Evolutionary conservation across 495 filamentous ascomycete species (phyloP), one percentile per base, ranked within the genome.

Genomic region (Diplogelasinospora grovesii): DNA sequence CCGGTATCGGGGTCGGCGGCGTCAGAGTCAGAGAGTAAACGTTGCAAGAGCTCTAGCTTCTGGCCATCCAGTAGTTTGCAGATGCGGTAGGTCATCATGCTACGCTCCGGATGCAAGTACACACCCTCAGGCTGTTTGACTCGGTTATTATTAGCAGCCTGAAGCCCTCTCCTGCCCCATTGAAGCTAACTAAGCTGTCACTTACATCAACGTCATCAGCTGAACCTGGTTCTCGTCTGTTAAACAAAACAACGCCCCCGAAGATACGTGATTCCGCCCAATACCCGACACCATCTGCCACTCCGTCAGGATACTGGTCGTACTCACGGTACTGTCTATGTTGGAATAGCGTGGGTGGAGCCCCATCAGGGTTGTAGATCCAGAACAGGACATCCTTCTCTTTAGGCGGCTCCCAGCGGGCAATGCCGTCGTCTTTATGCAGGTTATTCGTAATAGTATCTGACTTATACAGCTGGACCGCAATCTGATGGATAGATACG

Each of bases 271-370:
- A 35, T 38, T 59, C 60, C 25, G 54, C 60, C 60, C 56, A 63
- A 40, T 61, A 63, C 14, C 57, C 62, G 16, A 59, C 55, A 8
- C 54, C 32, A 43, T 63, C 57, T 5, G 52, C 55, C 7, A 57
- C 47, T 8, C 45, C 48, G 3, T 53, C 33, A 11, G 57, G 55
- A 34, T 61, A 65, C 22, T 53, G 49, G 14, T 57, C 27, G 15
- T 34, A 24, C 10, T 54, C 40, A 9, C 14, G 1, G 36, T 61
- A 63, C 8, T 24, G 46, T 1, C 6, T 15, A 30, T 61, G 53
- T 32, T 34, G 39, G 36, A 63, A 60, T 20, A 55, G 20, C 1
- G 49, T 57, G 51, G 40, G 11, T 13, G 18, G n/a, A 41, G 22
- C 6, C 27, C 15, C 27, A 14, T n/a, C n/a, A n/a, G 34, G 25